Base-by-base conservation (phyloP, 2,329 filamentous ascomycete genomes). In the Apiospora marii region DNA sequence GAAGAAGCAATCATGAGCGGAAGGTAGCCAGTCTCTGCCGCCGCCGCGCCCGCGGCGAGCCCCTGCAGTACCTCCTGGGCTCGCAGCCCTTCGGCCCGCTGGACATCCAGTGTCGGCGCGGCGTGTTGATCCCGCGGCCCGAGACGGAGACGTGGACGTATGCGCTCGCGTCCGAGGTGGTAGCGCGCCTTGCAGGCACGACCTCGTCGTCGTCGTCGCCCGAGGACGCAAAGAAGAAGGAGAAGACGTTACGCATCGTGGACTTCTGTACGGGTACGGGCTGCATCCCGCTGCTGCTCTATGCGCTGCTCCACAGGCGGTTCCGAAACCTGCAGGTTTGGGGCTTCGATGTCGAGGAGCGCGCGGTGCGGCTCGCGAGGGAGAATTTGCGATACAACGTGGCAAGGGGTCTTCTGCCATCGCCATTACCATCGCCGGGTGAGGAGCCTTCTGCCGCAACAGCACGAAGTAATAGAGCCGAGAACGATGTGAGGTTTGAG, bases 181-280 rank as follows among this genome's bases (percentile, higher is more conserved):
- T 41, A 24, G 44, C 46, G 44, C 37, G n/a, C 37, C 58, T 43
- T n/a, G 51, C 37, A 41, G 5, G 0, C 37, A 6, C 37, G 1
- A 48, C n/a, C 51, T 34, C 67, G 4, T 30, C 67, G 4, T 30
- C 67, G 4, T 30, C 6, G 67, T 34, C 67, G 27, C 37, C 14
- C 76, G 19, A 24, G 37, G 48, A n/a, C 71, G 44, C 46, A 46
- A 79, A 70, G 75, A 74, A 10, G 74, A 69, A 37, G 68, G 77
- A 5, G 61, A 75, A 53, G 70, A 8, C 19, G 19, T 77, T 97
- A 16, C 88, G 87, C 16, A 85, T 98, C 53, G 82, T 98, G 12
- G 96, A 99, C 81, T 86, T 98, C 43, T 98, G 96, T 82, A 95
- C 94, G 0, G 96, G 96, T 13, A 94, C 93, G 6, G 96, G 96